Evolutionary conservation across 2,329 filamentous ascomycete species (phyloP), one percentile per base, ranked within the genome.

Genomic region (Paramyrothecium roridum): DNA sequence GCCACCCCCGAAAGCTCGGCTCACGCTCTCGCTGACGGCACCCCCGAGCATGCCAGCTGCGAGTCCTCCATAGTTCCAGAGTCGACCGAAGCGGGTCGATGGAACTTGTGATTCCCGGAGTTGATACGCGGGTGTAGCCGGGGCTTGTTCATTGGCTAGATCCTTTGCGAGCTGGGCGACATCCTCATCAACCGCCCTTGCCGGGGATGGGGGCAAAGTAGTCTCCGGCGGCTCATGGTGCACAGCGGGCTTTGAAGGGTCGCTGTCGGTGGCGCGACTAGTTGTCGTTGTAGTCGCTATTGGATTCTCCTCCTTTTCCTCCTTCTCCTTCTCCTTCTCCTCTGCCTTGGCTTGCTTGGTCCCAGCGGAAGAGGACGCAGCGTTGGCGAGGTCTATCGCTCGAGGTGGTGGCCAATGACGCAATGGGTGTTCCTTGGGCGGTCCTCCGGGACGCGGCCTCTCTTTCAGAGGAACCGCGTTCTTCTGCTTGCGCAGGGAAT

Each of bases 21-120:
- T 90, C 61, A 99, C 76, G 52, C 89, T 84, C 71, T 99, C 95
- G 1, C 86, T 89, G 57, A 97, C 85, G 26, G 93, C 93, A 1
- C 95, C 95, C 64, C 96, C 90, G 8, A 96, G 86, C 93, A 99
- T 96, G 49, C 93, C 96, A 1, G 92, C 93, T 23, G 92, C 95
- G 6, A 99, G 81, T 0, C 95, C 92, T 54, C 91, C 85, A 68
- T 98, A 99, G 72, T 99, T 96, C 90, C 93, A 97, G 22, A 99
- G 76, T 54, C 95, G 84, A 47, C 93, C 89, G 52, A 99, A 74
- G 3, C 95, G 86, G 8, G 92, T 91, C 1, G 95, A 90, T 1
- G 95, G 95, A 1, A 99, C 93, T 59, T 86, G 87, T 11, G 95
- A 99, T 67, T 98, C 93, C 54, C 88, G 83, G 69, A 99, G 85